A percentile compares a stretch with the other conserved stretches of the same genome.
Evolutionary conservation across 805 yeast genomes (phyloP).

Genomic region (Pichia heedii): DNA sequence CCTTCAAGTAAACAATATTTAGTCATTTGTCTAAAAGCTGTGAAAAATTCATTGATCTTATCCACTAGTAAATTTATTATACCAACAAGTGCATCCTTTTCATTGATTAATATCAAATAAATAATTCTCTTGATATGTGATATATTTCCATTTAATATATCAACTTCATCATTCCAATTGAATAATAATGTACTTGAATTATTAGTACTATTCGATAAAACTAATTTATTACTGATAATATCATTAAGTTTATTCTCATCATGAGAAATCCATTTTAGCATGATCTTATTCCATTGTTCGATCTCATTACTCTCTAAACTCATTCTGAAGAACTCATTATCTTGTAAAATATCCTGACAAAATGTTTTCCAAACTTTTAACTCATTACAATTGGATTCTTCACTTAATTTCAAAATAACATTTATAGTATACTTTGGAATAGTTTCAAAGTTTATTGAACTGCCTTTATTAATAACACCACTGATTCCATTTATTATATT

Average conservation of each 20-base stretch:
- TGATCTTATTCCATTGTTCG: constrained; percentile 44
- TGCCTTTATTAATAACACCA: constrained; percentile 41
- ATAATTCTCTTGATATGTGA: constrained; percentile 47
- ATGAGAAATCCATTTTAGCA: constrained; percentile 53
- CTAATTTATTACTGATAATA: constrained; percentile 30
- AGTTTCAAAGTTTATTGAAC: constrained; percentile 26
- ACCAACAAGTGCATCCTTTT: constrained; percentile 46
- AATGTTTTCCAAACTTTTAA: constrained; percentile 55
- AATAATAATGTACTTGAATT: constrained; percentile 37
- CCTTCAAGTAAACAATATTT: constrained; percentile 24
- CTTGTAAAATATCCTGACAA: constrained; percentile 58
- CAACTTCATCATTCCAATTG: constrained; percentile 27
- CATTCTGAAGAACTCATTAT: constrained; percentile 43
- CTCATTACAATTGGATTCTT: constrained; percentile 28
- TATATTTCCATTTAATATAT: constrained; percentile 24
- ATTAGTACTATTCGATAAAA: constrained; percentile 38
- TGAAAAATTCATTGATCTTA: constrained; percentile 25
- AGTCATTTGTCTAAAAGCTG: constrained; percentile 19
- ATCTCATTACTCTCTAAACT: constrained; percentile 13
- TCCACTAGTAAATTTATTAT: constrained; percentile 37
- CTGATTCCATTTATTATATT: constrained; percentile 46
- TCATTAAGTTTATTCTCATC: constrained; percentile 57
- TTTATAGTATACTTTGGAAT: constrained; percentile 31
- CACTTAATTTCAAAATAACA: constrained; percentile 32
- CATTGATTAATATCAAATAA: constrained; percentile 53